phyloP scores from a whole-genome alignment of 306 rosid genomes.

The Geum urbanum region DNA sequence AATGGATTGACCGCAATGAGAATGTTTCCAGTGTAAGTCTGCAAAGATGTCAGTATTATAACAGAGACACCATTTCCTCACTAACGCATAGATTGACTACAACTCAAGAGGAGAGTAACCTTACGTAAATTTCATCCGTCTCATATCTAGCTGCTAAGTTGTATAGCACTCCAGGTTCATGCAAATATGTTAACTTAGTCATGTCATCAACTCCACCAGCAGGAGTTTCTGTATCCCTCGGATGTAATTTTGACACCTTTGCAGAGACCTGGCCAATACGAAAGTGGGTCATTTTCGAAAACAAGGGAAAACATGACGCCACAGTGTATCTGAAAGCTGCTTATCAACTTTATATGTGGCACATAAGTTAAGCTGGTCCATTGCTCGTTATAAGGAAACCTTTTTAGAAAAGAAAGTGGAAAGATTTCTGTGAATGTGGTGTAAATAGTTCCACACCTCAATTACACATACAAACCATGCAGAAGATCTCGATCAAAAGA shows the following conservation, averaged over 20 bases:
- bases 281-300: constrained; percentile 8
- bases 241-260: constrained; percentile 57
- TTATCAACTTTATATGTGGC: background rate
- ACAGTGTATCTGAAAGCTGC: background rate
- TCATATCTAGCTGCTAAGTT: constrained; percentile 69
- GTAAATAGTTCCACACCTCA: background rate
- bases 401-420: background rate
- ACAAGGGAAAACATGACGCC: background rate
- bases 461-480: background rate
- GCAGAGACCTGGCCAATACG: constrained; percentile 55
- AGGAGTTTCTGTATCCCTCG: constrained; percentile 63
- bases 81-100: constrained; percentile 26
- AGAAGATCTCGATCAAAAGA: background rate
- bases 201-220: constrained; percentile 77
- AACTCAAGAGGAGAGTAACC: constrained; percentile 34
- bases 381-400: background rate
- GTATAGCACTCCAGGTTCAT: constrained; percentile 85
- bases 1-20: constrained; percentile 95
- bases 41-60: constrained; percentile 45
- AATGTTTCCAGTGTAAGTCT: constrained; percentile 94
- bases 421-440: background rate
- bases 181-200: constrained; percentile 83
- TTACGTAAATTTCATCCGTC: constrained; percentile 79
- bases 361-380: background rate
- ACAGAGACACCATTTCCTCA: constrained; percentile 31